Evolutionary conservation across 1,284 basidiomycete genomes (phyloP).

Genomic region (Cutaneotrichosporon dermatis): DNA sequence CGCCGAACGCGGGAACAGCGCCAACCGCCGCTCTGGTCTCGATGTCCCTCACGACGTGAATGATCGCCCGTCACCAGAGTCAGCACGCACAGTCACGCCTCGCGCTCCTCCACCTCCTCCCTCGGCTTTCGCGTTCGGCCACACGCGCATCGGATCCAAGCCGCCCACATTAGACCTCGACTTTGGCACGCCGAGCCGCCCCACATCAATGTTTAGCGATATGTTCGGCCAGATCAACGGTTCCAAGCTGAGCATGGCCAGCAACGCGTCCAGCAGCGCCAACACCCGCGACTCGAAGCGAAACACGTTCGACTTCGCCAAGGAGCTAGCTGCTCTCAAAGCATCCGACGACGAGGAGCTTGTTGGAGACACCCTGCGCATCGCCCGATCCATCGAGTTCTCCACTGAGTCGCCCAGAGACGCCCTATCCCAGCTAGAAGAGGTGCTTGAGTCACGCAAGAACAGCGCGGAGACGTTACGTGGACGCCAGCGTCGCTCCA

Average conservation of each 20-base stretch:
- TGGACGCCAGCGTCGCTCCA: not conserved
- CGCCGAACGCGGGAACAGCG: not conserved
- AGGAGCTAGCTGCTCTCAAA: not conserved
- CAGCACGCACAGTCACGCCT: not conserved
- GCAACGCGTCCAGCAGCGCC: not conserved
- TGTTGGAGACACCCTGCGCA: not conserved
- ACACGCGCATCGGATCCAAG: conserved; percentile 9
- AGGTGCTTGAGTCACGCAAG: conserved; percentile 6
- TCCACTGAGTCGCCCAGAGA: not conserved
- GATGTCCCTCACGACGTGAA: not conserved
- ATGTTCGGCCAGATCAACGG: not conserved
- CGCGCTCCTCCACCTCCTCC: not conserved
- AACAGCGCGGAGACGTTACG: not conserved
- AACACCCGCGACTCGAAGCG: not conserved
- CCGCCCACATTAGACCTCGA: conserved; percentile 14
- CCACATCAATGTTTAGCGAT: not conserved
- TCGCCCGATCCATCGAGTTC: conserved; percentile 3
- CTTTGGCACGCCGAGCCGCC: conserved; percentile 4
- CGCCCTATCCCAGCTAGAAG: conserved; percentile 6
- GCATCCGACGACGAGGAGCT: not conserved
- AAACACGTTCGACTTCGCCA: not conserved
- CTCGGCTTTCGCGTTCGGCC: not conserved
- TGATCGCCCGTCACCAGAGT: not conserved
- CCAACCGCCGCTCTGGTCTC: not conserved
- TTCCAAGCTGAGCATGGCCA: not conserved